These are phyloP conservation scores for Blastocystis hominis DNA, from an alignment of 352 stramenopile genomes.

Conservation along the genomic window DNA sequence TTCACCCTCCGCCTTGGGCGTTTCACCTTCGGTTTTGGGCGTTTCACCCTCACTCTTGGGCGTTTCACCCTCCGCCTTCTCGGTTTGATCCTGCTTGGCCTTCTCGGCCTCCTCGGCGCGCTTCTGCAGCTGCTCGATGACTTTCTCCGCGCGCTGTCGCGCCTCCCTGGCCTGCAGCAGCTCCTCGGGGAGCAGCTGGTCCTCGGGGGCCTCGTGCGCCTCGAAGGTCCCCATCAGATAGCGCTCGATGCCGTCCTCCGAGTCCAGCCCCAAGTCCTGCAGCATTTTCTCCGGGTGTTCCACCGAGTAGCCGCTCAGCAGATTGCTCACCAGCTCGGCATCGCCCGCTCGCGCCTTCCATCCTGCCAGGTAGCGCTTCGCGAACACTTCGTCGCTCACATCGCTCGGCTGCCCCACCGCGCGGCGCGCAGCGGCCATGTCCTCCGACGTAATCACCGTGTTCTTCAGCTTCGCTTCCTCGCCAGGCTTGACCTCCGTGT, in stretches of 20 bases:
- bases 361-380: neutral
- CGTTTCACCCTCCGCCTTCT: neutral
- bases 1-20: no score
- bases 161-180: neutral
- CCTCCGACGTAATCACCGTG: neutral
- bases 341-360: neutral
- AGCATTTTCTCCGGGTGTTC: conserved; percentile 10
- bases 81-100: no score
- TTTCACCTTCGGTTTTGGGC: neutral
- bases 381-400: neutral
- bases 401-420: neutral
- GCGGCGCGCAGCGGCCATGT: neutral
- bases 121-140: neutral
- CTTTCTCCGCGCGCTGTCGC: neutral
- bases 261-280: neutral
- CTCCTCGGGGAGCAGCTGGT: neutral
- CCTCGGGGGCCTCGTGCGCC: neutral
- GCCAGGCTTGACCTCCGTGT: neutral
- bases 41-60: neutral
- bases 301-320: neutral
- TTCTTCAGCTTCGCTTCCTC: neutral
- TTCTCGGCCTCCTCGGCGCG: neutral
- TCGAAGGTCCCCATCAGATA: conserved; percentile 41
- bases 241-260: neutral
- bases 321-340: neutral